phyloP scores from a whole-genome alignment of 2,329 filamentous ascomycete genomes.

The Apiospora rasikravindrae region DNA sequence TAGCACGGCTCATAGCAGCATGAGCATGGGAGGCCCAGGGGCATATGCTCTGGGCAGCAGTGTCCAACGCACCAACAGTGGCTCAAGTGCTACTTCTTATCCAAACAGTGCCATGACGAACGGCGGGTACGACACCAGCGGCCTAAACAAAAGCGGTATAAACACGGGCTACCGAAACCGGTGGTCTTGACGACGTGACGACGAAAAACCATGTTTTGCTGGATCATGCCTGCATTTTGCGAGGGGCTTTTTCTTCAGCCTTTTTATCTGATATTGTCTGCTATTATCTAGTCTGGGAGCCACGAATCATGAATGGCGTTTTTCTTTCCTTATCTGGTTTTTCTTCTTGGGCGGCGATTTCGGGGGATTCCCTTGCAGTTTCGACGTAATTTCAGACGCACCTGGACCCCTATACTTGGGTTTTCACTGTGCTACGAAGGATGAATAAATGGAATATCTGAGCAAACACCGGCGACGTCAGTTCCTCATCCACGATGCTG shows the following conservation, averaged over 20 bases:
- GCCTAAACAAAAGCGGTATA: conserved; percentile 15
- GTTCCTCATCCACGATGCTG: not conserved
- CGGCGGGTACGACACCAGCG: conserved; percentile 17
- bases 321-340: not conserved
- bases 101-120: conserved; percentile 18
- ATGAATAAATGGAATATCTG: conserved; percentile 14
- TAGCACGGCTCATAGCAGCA: conserved; percentile 28
- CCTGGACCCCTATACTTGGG: not conserved
- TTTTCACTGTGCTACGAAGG: conserved; percentile 7
- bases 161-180: conserved; percentile 19
- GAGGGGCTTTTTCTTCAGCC: not conserved
- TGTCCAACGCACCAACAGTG: conserved; percentile 32
- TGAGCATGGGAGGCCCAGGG: conserved; percentile 32
- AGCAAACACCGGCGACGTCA: not conserved
- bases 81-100: conserved; percentile 31
- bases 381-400: conserved; percentile 11
- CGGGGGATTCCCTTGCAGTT: conserved; percentile 1
- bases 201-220: conserved; percentile 3
- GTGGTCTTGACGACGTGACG: conserved; percentile 20
- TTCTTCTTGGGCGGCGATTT: conserved; percentile 5
- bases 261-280: not conserved
- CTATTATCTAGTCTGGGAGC: not conserved
- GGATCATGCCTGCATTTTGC: not conserved
- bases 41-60: conserved; percentile 35
- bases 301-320: conserved; percentile 17